Evolutionary conservation across 2,329 filamentous ascomycete genomes (phyloP).

Genomic region (Xylariales sp.): DNA sequence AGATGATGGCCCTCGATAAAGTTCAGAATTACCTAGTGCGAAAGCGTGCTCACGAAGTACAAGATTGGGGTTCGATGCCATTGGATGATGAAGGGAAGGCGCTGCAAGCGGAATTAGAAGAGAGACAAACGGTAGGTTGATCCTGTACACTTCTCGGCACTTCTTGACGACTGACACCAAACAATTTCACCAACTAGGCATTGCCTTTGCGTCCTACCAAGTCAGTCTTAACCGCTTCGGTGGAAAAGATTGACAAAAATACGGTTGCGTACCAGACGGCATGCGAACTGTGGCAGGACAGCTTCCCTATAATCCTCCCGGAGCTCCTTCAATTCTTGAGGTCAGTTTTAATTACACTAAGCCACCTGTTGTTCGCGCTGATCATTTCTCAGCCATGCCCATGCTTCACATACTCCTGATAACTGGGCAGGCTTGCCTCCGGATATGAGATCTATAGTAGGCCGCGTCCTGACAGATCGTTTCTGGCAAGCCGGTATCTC

Average conservation of each 20-base stretch:
- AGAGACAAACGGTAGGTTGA: conserved; percentile 54
- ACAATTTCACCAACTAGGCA: conserved; percentile 18
- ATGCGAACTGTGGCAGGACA: conserved; percentile 77
- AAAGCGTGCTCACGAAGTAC: conserved; percentile 67
- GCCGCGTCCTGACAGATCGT: conserved; percentile 81
- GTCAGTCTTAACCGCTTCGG: conserved; percentile 85
- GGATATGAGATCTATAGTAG: conserved; percentile 74
- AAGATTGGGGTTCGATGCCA: conserved; percentile 76
- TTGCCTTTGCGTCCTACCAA: conserved; percentile 84
- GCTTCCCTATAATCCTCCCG: conserved; percentile 78
- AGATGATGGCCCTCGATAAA: conserved; percentile 72
- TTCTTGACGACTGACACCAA: no score
- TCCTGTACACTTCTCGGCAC: no score
- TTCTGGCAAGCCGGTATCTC: conserved; percentile 99
- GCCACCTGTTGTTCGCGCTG: neutral
- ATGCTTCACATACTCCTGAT: conserved; percentile 81
- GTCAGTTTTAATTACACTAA: conserved; percentile 28
- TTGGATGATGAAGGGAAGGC: conserved; percentile 76
- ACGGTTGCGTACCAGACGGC: conserved; percentile 71
- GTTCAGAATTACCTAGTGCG: conserved; percentile 75
- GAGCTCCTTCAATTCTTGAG: conserved; percentile 80
- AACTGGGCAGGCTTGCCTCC: conserved; percentile 76
- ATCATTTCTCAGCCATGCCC: conserved; percentile 62
- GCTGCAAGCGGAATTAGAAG: conserved; percentile 74
- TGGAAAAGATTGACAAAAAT: conserved; percentile 77